Conservation (phyloP, 2,329 filamentous ascomycete genomes). For the Aspergillus oerlinghausenensis region DNA sequence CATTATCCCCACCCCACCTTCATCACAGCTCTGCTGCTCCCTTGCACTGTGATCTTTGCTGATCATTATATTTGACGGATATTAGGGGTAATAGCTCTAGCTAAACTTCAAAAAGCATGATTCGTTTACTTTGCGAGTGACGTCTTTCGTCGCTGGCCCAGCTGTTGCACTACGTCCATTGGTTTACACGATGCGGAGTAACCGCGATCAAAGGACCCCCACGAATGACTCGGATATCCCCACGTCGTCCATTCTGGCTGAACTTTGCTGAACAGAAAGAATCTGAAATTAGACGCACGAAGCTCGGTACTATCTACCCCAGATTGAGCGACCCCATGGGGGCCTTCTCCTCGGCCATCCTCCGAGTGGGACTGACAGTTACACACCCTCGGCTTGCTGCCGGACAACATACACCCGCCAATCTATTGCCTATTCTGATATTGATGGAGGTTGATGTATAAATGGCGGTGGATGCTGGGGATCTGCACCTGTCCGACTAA, state of each 20-base stretch:
- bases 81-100: not conserved
- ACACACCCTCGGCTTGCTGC: constrained; percentile 14
- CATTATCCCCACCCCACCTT: not conserved
- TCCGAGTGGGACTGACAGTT: constrained; percentile 18
- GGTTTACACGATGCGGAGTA: not conserved
- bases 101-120: not conserved
- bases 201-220: not conserved
- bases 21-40: not conserved
- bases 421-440: not conserved
- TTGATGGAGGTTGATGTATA: not conserved
- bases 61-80: not conserved
- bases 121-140: not conserved
- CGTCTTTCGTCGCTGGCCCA: not conserved
- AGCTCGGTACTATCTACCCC: not conserved
- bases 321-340: constrained; percentile 8
- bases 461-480: not conserved
- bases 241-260: not conserved
- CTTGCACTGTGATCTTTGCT: not conserved
- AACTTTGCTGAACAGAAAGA: not conserved
- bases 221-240: not conserved
- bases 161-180: not conserved
- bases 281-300: not conserved
- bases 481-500: not conserved
- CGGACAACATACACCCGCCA: constrained; percentile 15
- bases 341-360: constrained; percentile 20